These are phyloP conservation scores for Colletotrichum abscissum DNA, from an alignment of 2,329 filamentous ascomycete species.

Conservation along the genomic window DNA sequence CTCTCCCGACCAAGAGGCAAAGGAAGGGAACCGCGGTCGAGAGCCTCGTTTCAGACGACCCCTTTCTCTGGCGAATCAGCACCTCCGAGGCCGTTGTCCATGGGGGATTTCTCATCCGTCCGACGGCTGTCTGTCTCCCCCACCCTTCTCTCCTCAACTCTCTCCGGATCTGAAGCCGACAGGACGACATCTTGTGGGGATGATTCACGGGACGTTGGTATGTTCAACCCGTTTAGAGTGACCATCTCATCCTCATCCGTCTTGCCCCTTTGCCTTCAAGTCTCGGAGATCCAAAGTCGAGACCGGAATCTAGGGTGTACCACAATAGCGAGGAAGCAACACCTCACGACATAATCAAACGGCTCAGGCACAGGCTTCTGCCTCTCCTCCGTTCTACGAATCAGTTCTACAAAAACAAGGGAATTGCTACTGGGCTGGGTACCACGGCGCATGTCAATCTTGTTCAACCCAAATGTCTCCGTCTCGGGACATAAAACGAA, in stretches of 20 bases:
- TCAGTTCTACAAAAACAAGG: background rate
- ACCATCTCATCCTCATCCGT: background rate
- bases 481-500: background rate
- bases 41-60: conserved; percentile 19
- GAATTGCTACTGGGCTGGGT: background rate
- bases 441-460: background rate
- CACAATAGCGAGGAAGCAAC: background rate
- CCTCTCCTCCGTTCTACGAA: background rate
- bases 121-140: background rate
- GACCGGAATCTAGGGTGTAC: background rate
- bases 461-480: background rate
- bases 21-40: conserved; percentile 16
- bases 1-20: background rate
- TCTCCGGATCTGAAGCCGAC: background rate
- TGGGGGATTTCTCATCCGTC: background rate
- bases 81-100: background rate
- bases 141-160: background rate
- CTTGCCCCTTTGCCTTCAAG: background rate
- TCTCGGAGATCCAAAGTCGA: too few relatives aligned
- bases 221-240: too few relatives aligned
- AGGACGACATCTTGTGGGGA: background rate
- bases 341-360: background rate
- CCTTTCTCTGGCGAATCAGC: conserved; percentile 4
- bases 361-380: background rate
- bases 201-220: background rate